Base-by-base conservation (phyloP, 805 yeast genomes). In the Pichia californica region DNA sequence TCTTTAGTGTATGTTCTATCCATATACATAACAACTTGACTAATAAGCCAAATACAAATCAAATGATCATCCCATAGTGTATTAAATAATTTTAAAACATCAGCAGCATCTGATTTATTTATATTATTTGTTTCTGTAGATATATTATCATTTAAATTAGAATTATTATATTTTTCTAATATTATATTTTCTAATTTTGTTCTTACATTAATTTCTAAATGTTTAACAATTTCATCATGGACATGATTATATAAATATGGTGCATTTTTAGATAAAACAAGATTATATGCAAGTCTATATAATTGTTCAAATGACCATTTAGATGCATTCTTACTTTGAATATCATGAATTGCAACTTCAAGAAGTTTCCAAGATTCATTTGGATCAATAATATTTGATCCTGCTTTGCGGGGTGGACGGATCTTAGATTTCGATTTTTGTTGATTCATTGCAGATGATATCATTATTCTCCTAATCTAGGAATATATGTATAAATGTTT, bases 1-100 rank as follows among this genome's bases (percentile, higher is more conserved):
- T 83, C 89, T 51, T 77, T 80, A 23, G 88, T 84, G 52, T 84
- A 88, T 0, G 86, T 95, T 35, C 95, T 73, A 57, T 88, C 95
- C 57, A 89, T 62, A 56, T 88, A 88, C 84, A 88, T 81, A 57
- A 87, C 66, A 3, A 88, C 85, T 59, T 89, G 95, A 53, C 89
- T 76, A 35, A 87, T 75, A 73, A 86, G 77, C 49, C 85, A 72
- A 81, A 86, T 83, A 38, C 83, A 72, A 31, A 79, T 70, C 31
- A 80, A 60, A 57, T 84, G 91, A 38, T 80, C 86, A 30, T 76
- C 71, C 95, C 96, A 88, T 43, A 73, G 75, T 27, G 45, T 46
- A 37, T 58, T 61, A 8, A 73, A 51, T 9, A 56, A 53, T 23
- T 54, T 54, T 29, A 73, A 46, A 27, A 70, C 57, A 18, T 53